Evolutionary conservation across 805 yeast species (phyloP).

Genomic region (Ogataea angusta): DNA sequence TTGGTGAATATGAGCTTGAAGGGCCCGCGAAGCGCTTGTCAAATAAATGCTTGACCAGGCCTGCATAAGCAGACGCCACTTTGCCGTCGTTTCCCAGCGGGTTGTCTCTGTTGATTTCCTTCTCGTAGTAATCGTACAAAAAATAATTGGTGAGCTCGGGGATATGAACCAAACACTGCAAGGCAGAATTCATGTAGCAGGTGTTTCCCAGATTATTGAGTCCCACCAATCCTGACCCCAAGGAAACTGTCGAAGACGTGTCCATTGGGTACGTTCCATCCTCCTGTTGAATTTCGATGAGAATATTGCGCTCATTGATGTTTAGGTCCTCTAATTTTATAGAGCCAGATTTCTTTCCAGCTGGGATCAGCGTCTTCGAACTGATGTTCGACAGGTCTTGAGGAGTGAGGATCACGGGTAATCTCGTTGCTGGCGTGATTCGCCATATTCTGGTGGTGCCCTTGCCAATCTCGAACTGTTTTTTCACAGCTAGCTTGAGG

Average conservation of each 20-base stretch:
- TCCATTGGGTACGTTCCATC: constrained; percentile 28
- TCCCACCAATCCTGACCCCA: constrained; percentile 53
- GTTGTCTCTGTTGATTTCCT: constrained; percentile 70
- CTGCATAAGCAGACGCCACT: constrained; percentile 73
- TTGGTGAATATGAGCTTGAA: constrained; percentile 48
- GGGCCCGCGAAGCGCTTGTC: constrained; percentile 25
- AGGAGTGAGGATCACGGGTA: constrained; percentile 22
- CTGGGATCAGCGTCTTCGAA: constrained; percentile 19
- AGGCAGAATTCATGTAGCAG: constrained; percentile 92
- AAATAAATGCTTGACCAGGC: constrained; percentile 60
- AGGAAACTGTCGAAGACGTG: constrained; percentile 17
- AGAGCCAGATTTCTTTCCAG: constrained; percentile 21
- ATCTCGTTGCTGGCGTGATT: constrained; percentile 10
- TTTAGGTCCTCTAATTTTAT: constrained; percentile 16
- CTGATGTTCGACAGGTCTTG: constrained; percentile 16
- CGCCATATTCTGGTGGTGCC: constrained; percentile 26
- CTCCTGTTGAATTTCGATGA: constrained; percentile 28
- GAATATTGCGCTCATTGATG: constrained; percentile 19
- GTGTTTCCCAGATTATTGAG: constrained; percentile 79
- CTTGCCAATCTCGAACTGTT: constrained; percentile 19
- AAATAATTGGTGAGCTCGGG: constrained; percentile 83
- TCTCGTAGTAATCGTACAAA: constrained; percentile 51
- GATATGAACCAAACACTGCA: constrained; percentile 83
- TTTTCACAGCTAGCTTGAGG: constrained; percentile 21
- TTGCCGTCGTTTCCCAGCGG: constrained; percentile 86